Percentiles rank a stretch among this genome's conserved stretches.
Evolutionary conservation across 129 eudicot species (phyloP).

Genomic region (Chrysanthemum makinoi): DNA sequence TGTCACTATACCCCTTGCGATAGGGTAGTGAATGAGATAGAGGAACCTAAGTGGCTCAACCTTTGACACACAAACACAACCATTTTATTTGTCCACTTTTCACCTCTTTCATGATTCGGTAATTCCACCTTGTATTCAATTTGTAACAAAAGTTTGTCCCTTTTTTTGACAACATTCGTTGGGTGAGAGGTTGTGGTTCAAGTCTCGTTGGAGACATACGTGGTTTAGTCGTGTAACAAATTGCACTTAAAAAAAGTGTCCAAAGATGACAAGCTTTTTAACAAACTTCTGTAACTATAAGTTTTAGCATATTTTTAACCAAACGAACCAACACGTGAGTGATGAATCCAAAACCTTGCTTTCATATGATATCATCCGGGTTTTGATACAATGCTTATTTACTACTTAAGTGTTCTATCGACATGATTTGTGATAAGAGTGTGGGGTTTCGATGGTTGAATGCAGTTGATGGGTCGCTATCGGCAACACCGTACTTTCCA

Average conservation of each 20-base stretch:
- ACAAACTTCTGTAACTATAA: background rate
- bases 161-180: background rate
- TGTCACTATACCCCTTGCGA: constrained; percentile 8
- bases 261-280: no score
- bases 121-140: background rate
- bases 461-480: constrained; percentile 17
- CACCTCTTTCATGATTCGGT: background rate
- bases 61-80: constrained; percentile 5
- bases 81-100: background rate
- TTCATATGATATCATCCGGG: background rate
- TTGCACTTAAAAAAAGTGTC: no score
- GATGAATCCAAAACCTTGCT: background rate
- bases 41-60: constrained; percentile 19
- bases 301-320: no score
- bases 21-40: background rate
- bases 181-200: no score
- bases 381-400: background rate
- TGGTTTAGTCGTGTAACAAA: no score
- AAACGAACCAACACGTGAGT: background rate
- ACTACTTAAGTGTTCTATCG: background rate
- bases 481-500: constrained; percentile 18
- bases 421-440: constrained; percentile 18
- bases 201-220: no score
- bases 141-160: background rate
- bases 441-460: constrained; percentile 10